A percentile compares a stretch with the other conserved stretches of the same genome.
phyloP scores from a whole-genome alignment of 345 rosid species.

The Erysimum cheiranthoides region DNA sequence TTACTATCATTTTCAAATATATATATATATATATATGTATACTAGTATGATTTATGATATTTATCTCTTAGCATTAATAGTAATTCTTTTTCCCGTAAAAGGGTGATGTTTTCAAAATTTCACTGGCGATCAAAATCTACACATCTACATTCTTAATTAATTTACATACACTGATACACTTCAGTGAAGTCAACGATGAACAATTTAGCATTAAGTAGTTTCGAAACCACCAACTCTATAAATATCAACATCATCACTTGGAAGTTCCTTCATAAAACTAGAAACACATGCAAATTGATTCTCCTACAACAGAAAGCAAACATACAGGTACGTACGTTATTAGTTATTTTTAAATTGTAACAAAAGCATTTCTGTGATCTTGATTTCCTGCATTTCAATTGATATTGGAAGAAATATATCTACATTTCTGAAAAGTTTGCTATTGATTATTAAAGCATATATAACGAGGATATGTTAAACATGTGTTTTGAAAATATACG shows the following conservation, averaged over 20 bases:
- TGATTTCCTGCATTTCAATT: no score
- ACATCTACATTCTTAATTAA: not conserved
- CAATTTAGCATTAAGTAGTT: not conserved
- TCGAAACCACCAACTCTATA: not conserved
- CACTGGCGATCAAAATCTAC: not conserved
- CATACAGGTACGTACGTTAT: no score
- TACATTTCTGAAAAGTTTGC: no score
- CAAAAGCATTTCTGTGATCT: no score
- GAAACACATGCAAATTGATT: not conserved
- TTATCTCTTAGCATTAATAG: not conserved
- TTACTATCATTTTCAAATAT: not conserved
- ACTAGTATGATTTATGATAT: not conserved
- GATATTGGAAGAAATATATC: no score
- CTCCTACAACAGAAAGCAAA: not conserved
- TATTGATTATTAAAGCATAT: no score
- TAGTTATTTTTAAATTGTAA: no score
- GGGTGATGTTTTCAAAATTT: not conserved
- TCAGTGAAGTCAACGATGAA: not conserved
- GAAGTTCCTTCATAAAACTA: not conserved
- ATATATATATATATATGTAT: no score
- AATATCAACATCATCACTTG: not conserved
- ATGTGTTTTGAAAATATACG: no score
- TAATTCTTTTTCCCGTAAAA: not conserved
- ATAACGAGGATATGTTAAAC: no score
- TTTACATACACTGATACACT: not conserved